Base-by-base conservation (phyloP, 257 asterid genomes). In the Oldenlandia corymbosa region DNA sequence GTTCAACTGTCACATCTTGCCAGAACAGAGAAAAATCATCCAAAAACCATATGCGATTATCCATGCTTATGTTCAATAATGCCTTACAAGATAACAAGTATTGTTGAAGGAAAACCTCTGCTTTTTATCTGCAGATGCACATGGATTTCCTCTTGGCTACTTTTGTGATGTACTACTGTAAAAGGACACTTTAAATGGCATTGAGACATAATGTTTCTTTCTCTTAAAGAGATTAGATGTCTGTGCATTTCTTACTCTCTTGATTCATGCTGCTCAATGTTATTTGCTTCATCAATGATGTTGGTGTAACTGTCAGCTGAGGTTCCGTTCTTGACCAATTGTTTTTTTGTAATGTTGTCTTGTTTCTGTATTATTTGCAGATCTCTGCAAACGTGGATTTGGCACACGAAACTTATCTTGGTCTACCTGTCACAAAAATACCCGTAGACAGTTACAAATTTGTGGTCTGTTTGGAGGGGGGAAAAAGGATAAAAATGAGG, bases 381-480 rank as follows among this genome's bases (percentile, higher is more conserved):
- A 37, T 60, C 30, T 53, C 43, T 53, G 28, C 54, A 58, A 59
- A 61, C 63, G 55, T 58, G 65, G 39, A 23, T 60, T 65, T 46
- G 66, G 59, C 57, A 60, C 57, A 37, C 20, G 70, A 70, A 71
- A 66, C 26, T 61, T 28, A 34, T 58, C 83, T 32, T 59, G 66
- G 63, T 46, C 56, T 59, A 55, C 50, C 28, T 27, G 26, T 62
- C 60, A 39, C 28, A 75, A 65, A 60, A 74, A 65, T 39, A 46
- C 46, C 39, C 74, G 28, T 31, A 81, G 80, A 67, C 81, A 85
- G 68, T 79, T 84, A 41, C 74, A 70, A 45, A 80, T 90, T 74
- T 69, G 74, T 60, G 86, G 84, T 41, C 79, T 90, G 73, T 90
- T 90, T 82, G 97, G 97, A 14, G 90, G 95, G 21, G 90, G 95